A percentile compares a stretch with the other conserved stretches of the same genome.
phyloP scores from a whole-genome alignment of 306 rosid genomes.

The Cucumis cinereus region DNA sequence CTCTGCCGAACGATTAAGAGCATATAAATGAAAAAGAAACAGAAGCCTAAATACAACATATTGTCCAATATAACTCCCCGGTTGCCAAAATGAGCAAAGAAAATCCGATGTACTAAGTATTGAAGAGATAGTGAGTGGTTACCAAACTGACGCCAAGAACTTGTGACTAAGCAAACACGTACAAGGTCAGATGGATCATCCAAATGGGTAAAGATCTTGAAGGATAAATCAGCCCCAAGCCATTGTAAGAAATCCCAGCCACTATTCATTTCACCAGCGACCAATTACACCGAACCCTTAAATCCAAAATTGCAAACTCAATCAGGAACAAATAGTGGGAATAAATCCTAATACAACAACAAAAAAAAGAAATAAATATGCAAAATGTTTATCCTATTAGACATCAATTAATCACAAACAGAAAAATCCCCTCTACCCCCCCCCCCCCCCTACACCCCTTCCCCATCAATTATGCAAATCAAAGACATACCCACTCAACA shows the following conservation, averaged over 20 bases:
- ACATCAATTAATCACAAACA: neutral
- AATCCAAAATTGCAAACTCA: neutral
- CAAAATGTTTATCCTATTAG: neutral
- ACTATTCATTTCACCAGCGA: neutral
- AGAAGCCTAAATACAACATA: neutral
- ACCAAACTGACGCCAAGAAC: conserved; percentile 46
- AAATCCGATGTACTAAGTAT: neutral
- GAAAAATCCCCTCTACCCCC: no score
- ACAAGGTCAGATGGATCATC: conserved; percentile 57
- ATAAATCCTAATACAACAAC: neutral
- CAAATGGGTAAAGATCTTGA: conserved; percentile 30
- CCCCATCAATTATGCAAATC: neutral
- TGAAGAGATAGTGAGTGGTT: neutral
- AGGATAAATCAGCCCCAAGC: neutral
- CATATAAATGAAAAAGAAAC: neutral
- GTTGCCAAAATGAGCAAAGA: neutral
- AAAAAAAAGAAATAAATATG: neutral
- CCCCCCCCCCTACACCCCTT: no score
- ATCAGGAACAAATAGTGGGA: neutral
- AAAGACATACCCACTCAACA: neutral
- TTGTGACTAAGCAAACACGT: conserved; percentile 33
- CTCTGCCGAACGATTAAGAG: neutral
- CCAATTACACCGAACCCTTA: neutral
- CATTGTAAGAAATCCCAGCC: neutral
- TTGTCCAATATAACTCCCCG: neutral